These are phyloP conservation scores for Sorghum bicolor DNA, from an alignment of 176 grass and related monocot genomes.

Conservation along the genomic window DNA sequence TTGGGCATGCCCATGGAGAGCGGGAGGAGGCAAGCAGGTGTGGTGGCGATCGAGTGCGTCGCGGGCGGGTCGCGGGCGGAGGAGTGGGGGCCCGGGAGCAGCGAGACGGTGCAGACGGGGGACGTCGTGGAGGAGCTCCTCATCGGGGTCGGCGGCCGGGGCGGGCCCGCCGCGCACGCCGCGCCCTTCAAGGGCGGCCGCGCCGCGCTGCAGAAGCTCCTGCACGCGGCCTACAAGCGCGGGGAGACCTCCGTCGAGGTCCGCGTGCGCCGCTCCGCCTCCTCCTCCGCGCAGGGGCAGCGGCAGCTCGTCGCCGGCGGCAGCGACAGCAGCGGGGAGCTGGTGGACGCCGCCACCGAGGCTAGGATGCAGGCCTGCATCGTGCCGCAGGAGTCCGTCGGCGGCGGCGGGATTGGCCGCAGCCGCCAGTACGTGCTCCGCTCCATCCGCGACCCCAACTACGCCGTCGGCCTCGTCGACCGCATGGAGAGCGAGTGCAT, in stretches of 20 bases:
- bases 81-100: conserved; percentile 63
- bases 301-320: not conserved
- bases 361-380: conserved; percentile 88
- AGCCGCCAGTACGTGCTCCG: conserved; percentile 74
- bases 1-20: conserved; percentile 36
- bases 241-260: conserved; percentile 86
- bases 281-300: not conserved
- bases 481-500: conserved; percentile 91
- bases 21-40: conserved; percentile 32
- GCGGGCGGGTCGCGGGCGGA: conserved; percentile 70
- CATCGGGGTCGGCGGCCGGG: conserved; percentile 50
- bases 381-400: conserved; percentile 53
- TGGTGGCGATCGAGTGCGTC: conserved; percentile 83
- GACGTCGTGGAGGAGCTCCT: conserved; percentile 72
- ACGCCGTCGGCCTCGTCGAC: conserved; percentile 86
- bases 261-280: conserved; percentile 40
- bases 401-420: conserved; percentile 39
- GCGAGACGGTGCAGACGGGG: conserved; percentile 71
- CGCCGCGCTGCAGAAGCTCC: conserved; percentile 67
- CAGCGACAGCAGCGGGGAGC: not conserved
- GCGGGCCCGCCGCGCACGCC: conserved; percentile 33
- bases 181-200: conserved; percentile 90
- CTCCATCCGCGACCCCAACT: conserved; percentile 93
- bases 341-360: not conserved
- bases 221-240: conserved; percentile 72